Conservation (phyloP, 140 eudicot species). For the Flaveria floridana region DNA sequence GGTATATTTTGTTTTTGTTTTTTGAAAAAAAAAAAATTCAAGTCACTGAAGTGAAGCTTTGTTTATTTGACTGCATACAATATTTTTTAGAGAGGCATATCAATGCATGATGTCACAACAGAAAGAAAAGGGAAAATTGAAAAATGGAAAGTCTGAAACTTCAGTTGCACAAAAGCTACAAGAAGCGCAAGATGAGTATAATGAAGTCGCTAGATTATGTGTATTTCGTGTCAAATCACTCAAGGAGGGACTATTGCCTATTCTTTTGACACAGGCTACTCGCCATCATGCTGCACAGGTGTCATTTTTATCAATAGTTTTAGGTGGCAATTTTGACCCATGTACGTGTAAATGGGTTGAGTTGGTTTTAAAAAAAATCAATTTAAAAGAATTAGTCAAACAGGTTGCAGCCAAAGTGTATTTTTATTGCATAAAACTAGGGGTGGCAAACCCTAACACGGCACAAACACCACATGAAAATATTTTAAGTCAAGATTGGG, state of each 20-base stretch:
- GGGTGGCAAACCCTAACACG: neutral
- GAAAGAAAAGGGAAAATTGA: constrained; percentile 65
- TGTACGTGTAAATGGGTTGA: neutral
- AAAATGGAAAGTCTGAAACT: constrained; percentile 68
- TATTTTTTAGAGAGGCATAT: constrained; percentile 63
- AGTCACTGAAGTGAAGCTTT: constrained; percentile 22
- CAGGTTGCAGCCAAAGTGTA: neutral
- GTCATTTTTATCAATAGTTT: neutral
- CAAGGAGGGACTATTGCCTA: constrained; percentile 86
- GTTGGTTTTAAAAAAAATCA: neutral
- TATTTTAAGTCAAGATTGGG: neutral
- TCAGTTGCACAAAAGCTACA: constrained; percentile 59
- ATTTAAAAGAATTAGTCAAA: neutral
- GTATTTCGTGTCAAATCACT: constrained; percentile 78
- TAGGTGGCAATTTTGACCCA: constrained; percentile 2
- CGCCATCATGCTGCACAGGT: constrained; percentile 99
- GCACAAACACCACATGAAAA: neutral
- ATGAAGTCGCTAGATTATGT: constrained; percentile 70
- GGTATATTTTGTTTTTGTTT: constrained; percentile 41
- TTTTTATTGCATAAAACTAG: neutral
- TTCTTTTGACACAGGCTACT: constrained; percentile 90
- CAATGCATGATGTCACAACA: constrained; percentile 78
- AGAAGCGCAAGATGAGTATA: constrained; percentile 73
- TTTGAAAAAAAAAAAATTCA: neutral
- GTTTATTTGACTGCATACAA: constrained; percentile 24